These are phyloP conservation scores for Schizothecium vesticola DNA, from an alignment of 495 filamentous ascomycete genomes.

Conservation along the genomic window DNA sequence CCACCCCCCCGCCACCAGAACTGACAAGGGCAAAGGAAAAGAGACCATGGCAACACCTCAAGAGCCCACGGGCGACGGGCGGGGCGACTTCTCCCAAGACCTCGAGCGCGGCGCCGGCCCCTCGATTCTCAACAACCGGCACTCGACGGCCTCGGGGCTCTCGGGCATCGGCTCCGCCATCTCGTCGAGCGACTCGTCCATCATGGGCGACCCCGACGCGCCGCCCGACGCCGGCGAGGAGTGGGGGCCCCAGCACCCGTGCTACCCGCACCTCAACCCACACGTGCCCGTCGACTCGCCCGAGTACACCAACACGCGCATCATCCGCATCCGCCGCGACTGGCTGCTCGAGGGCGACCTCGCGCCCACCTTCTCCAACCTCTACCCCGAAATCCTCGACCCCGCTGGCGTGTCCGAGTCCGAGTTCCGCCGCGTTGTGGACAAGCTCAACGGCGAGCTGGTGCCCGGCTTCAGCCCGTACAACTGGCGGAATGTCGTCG, in stretches of 20 bases:
- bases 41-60: constrained; percentile 35
- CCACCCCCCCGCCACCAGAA: background rate
- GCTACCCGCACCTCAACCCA: constrained; percentile 88
- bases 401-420: constrained; percentile 71
- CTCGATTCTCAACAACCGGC: constrained; percentile 26
- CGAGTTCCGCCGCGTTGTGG: constrained; percentile 75
- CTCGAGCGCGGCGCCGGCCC: constrained; percentile 48
- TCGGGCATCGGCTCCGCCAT: constrained; percentile 46
- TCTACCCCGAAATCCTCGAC: constrained; percentile 93
- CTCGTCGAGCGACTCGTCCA: constrained; percentile 48
- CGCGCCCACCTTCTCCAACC: constrained; percentile 87
- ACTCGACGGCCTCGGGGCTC: constrained; percentile 34
- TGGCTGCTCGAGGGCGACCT: constrained; percentile 88
- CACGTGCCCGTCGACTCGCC: constrained; percentile 74
- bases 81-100: constrained; percentile 39
- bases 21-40: constrained; percentile 40
- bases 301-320: constrained; percentile 69
- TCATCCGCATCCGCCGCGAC: constrained; percentile 86
- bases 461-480: constrained; percentile 70
- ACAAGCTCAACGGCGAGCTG: constrained; percentile 68
- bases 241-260: constrained; percentile 88
- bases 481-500: constrained; percentile 62
- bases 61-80: constrained; percentile 19
- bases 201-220: constrained; percentile 46
- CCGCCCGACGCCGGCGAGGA: constrained; percentile 50